Base-by-base conservation (phyloP, 176 grass and related monocot species). In the Musa troglodytarum region DNA sequence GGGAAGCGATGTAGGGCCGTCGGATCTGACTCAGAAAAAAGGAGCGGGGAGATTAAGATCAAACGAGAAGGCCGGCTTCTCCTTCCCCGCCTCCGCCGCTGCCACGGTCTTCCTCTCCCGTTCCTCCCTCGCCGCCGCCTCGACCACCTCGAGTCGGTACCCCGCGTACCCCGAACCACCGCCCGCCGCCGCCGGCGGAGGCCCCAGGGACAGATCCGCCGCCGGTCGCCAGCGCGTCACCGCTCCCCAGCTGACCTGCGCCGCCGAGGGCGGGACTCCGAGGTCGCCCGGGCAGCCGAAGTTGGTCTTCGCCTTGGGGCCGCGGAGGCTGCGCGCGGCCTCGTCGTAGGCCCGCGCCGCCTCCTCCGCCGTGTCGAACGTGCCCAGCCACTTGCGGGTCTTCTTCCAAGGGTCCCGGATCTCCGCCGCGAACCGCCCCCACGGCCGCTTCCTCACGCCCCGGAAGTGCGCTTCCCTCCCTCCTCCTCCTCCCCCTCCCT, bases 351-450 rank as follows among this genome's bases (percentile, higher is more conserved):
- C 90, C 17, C 86, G 88, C 0, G 94, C 94, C 6, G 94, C 94
- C 74, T 98, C 90, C 75, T 98, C 94, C 0, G 90, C 84, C 1
- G 94, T 93, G 84, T 98, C 88, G 80, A 88, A 98, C 49, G 94
- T 98, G 29, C 94, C 90, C 10, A 98, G 90, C 94, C 94, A 98
- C 16, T 93, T 90, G 52, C 94, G 86, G 68, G 83, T 90, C 62
- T 98, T 98, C 86, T 93, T 93, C 2, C 86, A 83, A n/a, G 95
- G 90, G 65, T 99, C 95, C 3, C 95, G 95, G 82, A 99, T 94
- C 88, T 99, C 95, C 2, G 95, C 95, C 1, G 95, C 95, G 63
- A 69, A 99, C 10, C 95, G 78, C 0, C 95, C 95, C 95, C 95
- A 99, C 0, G 95, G 95, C 22, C 95, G 77, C 86, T 94, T 99